Conservation (phyloP, 2,329 filamentous ascomycete genomes). For the Colletotrichum sp. region DNA sequence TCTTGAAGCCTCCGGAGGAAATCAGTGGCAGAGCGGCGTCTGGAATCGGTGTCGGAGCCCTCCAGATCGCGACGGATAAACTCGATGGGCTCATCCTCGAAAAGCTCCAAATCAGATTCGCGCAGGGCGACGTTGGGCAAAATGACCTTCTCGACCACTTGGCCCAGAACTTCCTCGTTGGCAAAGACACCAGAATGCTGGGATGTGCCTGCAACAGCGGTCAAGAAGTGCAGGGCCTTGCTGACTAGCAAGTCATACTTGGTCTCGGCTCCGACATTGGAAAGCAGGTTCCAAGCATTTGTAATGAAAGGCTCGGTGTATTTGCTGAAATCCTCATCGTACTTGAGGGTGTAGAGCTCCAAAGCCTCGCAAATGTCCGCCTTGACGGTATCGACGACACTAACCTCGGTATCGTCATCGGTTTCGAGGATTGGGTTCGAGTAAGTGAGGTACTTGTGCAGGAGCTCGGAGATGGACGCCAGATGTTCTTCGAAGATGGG, state of each 20-base stretch:
- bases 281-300: constrained; percentile 90
- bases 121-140: constrained; percentile 90
- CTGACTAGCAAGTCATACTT: constrained; percentile 96
- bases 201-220: constrained; percentile 79
- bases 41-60: constrained; percentile 93
- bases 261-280: constrained; percentile 82
- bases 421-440: constrained; percentile 83
- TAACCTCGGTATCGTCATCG: constrained; percentile 88
- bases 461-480: constrained; percentile 72
- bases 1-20: constrained; percentile 90
- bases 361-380: constrained; percentile 92
- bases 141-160: constrained; percentile 95
- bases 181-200: constrained; percentile 88
- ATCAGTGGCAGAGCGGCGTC: constrained; percentile 90
- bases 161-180: constrained; percentile 75
- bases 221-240: constrained; percentile 93
- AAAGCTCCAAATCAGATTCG: constrained; percentile 93
- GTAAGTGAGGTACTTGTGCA: constrained; percentile 94
- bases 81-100: constrained; percentile 98
- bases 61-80: constrained; percentile 96
- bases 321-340: constrained; percentile 88
- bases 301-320: constrained; percentile 85
- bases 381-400: constrained; percentile 84
- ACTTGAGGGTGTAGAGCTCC: constrained; percentile 92
- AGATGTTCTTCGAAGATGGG: constrained; percentile 94